Base-by-base conservation (phyloP, 2,329 filamentous ascomycete species). In the Pseudopyrenochaeta lycopersici region DNA sequence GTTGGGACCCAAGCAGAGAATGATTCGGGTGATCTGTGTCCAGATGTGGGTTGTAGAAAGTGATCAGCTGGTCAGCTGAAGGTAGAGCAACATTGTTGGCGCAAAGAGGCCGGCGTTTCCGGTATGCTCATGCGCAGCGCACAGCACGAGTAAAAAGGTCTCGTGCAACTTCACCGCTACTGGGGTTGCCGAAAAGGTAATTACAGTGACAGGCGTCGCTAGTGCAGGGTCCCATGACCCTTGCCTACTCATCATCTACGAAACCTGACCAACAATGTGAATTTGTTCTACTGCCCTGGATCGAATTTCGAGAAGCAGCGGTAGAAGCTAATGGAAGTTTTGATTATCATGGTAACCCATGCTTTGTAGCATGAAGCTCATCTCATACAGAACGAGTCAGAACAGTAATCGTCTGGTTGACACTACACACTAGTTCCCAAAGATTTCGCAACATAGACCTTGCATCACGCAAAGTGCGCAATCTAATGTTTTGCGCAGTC, bases 181-280 rank as follows among this genome's bases (percentile, higher is more conserved):
- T 18, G 38, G 38, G 29, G 29, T 33, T 18, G 36, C 30, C 23
- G 33, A 50, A 49, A 52, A 44, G 58, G 55, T 49, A 49, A 38
- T 45, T 56, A 49, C 44, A 43, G 47, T 59, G 46, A 61, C 52
- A 59, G 41, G 44, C 33, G 27, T 42, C 38, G 31, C 43, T 46
- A 33, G 54, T 48, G 55, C 55, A 61, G 46, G 49, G 56, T 48
- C 44, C 49, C 52, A 54, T 44, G 35, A 30, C 35, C 52, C 54
- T 60, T 53, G 52, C 46, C 38, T 32, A 44, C 44, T 40, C 46
- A 45, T 44, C 20, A n/a, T 46, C 7, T 17, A 27, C 17, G 45
- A 42, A 18, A 42, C n/a, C 30, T 29, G 38, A 15, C 40, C 23
- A n/a, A 30, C 11, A 17, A 18, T 14, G 23, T 35, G 23, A 11